These are phyloP conservation scores for Camillea tinctor DNA, from an alignment of 2,329 filamentous ascomycete genomes.

Conservation along the genomic window DNA sequence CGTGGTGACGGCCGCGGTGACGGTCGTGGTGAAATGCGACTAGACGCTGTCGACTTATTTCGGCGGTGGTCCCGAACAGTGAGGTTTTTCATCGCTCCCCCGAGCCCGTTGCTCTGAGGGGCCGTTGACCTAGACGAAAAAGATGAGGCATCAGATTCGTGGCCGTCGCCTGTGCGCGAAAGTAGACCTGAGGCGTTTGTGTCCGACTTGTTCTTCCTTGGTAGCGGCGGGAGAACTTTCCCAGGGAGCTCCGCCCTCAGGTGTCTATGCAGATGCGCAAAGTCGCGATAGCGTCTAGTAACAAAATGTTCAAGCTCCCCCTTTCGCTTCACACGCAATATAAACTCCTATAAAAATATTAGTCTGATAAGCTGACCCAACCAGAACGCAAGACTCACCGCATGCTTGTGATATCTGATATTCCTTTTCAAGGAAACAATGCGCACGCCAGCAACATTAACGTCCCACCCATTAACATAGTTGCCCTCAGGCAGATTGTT, in stretches of 20 bases:
- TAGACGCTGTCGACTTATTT: conserved; percentile 37
- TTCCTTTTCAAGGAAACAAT: conserved; percentile 80
- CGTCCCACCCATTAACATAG: conserved; percentile 92
- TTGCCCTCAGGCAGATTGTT: conserved; percentile 88
- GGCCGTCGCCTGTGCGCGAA: conserved; percentile 47
- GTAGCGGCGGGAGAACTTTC: conserved; percentile 81
- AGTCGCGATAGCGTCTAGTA: conserved; percentile 85
- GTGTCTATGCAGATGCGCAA: conserved; percentile 73
- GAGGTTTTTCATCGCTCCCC: conserved; percentile 40
- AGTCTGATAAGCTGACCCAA: conserved; percentile 7
- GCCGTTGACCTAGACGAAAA: conserved; percentile 74
- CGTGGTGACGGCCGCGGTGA: conserved; percentile 46
- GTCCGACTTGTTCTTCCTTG: conserved; percentile 86
- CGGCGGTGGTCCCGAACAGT: conserved; percentile 43
- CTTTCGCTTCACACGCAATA: conserved; percentile 79
- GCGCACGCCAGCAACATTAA: conserved; percentile 89
- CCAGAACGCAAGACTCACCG: conserved; percentile 52
- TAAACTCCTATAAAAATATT: conserved; percentile 66
- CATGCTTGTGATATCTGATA: conserved; percentile 86
- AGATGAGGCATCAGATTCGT: conserved; percentile 76
- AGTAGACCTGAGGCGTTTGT: conserved; percentile 62
- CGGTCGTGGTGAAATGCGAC: conserved; percentile 26
- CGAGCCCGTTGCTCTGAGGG: conserved; percentile 27
- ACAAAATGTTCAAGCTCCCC: conserved; percentile 76
- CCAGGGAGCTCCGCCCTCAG: conserved; percentile 85